Conservation (phyloP, 768 basidiomycete species). For the Suillus luteus region DNA sequence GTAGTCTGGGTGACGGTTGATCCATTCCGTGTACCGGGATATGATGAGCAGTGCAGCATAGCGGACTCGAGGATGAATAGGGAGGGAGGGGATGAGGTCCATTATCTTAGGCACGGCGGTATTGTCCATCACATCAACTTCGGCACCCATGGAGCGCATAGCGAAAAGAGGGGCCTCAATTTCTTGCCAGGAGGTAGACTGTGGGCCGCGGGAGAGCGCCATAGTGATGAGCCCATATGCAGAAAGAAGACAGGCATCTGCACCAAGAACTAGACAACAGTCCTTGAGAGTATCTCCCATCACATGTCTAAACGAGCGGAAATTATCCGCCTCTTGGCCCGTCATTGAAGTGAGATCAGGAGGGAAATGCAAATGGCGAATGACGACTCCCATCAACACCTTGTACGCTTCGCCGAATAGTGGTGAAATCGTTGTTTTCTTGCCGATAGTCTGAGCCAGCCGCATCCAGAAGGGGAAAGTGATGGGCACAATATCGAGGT, state of each 20-base stretch:
- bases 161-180: constrained; percentile 97
- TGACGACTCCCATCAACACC: constrained; percentile 81
- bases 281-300: constrained; percentile 99
- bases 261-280: constrained; percentile 91
- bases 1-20: constrained; percentile 84
- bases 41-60: constrained; percentile 96
- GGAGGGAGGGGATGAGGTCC: constrained; percentile 89
- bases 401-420: constrained; percentile 83
- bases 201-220: constrained; percentile 64
- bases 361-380: constrained; percentile 91
- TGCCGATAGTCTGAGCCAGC: constrained; percentile 86
- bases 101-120: constrained; percentile 94
- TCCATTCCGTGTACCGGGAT: constrained; percentile 96
- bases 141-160: constrained; percentile 97
- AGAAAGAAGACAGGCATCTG: constrained; percentile 78
- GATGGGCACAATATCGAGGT: constrained; percentile 95
- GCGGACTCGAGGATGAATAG: constrained; percentile 86
- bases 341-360: constrained; percentile 61
- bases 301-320: constrained; percentile 92
- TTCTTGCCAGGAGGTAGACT: constrained; percentile 84
- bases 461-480: constrained; percentile 99
- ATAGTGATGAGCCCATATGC: constrained; percentile 79
- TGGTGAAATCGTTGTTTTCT: constrained; percentile 69
- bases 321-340: constrained; percentile 89
- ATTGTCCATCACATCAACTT: constrained; percentile 81